A percentile compares a stretch with the other conserved stretches of the same genome.
These are phyloP conservation scores for Pythium folliculosum DNA, from an alignment of 352 stramenopile species.

Conservation along the genomic window DNA sequence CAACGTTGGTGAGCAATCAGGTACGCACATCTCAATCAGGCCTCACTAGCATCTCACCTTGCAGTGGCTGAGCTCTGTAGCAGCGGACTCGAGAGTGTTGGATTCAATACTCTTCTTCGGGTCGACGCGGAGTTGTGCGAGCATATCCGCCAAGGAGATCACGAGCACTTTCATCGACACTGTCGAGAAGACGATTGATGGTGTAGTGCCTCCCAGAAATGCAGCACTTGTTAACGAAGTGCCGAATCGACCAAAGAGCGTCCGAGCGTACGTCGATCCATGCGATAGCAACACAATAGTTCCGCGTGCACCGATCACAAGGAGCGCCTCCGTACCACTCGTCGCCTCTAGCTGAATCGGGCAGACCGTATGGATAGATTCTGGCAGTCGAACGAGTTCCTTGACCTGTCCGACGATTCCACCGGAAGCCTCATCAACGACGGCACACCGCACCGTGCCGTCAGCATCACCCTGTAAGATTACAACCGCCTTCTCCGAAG, in stretches of 20 bases:
- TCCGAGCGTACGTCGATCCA: not conserved
- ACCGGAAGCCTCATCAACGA: not conserved
- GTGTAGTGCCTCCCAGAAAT: conserved; percentile 1
- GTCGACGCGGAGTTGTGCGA: conserved; percentile 2
- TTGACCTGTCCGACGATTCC: not conserved
- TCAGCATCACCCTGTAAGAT: conserved; percentile 69
- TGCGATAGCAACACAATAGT: conserved; percentile 8
- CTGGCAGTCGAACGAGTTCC: conserved; percentile 17
- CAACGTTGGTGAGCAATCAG: not conserved
- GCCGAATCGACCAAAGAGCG: not conserved
- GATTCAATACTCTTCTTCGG: not conserved
- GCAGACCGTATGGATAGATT: conserved; percentile 13
- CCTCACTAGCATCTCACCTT: not conserved
- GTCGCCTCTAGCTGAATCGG: not conserved
- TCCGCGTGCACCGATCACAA: conserved; percentile 12
- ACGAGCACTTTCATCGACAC: not conserved
- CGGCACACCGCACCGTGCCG: conserved; percentile 45
- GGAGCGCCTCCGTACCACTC: not conserved
- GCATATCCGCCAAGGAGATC: conserved; percentile 1
- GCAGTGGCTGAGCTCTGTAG: not conserved
- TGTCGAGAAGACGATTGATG: conserved; percentile 5
- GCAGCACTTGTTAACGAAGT: not conserved
- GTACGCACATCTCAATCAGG: not conserved
- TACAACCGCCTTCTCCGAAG: conserved; percentile 14
- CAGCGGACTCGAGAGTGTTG: not conserved